phyloP scores from a whole-genome alignment of 805 yeast species.

The Hanseniaspora valbyensis region DNA sequence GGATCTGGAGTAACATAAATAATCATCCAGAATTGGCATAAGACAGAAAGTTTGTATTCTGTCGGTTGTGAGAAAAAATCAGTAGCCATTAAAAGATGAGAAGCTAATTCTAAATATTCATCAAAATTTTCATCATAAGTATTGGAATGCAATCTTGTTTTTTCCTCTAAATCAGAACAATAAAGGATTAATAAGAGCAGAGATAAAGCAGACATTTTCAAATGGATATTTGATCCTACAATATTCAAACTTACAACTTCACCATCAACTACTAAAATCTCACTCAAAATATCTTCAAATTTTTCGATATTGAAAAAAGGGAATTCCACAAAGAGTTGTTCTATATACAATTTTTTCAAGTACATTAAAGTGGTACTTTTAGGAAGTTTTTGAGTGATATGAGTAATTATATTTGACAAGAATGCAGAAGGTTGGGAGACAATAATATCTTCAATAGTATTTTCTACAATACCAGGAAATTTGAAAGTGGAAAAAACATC shows the following conservation, averaged over 20 bases:
- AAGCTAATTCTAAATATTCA: slow-evolving; percentile 20
- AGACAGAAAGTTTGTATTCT: slow-evolving; percentile 24
- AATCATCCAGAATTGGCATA: slow-evolving; percentile 28
- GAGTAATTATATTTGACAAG: slow-evolving; percentile 20
- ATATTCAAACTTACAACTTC: slow-evolving; percentile 20
- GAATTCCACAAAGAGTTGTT: slow-evolving; percentile 23
- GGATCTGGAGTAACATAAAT: slow-evolving; percentile 29
- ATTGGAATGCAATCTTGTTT: slow-evolving; percentile 4
- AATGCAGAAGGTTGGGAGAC: slow-evolving; percentile 23
- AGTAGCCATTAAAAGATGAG: slow-evolving; percentile 24
- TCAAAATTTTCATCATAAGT: slow-evolving; percentile 19
- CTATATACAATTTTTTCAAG: slow-evolving; percentile 25
- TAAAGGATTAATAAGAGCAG: slow-evolving; percentile 24
- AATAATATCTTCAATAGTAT: slow-evolving; percentile 24
- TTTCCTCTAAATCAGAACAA: slow-evolving; percentile 17
- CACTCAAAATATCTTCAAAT: slow-evolving; percentile 26
- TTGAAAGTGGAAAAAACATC: background rate
- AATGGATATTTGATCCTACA: slow-evolving; percentile 24
- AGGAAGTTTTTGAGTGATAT: slow-evolving; percentile 18
- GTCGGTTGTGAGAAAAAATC: slow-evolving; percentile 27
- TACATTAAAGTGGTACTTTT: background rate
- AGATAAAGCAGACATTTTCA: slow-evolving; percentile 25
- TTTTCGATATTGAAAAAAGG: slow-evolving; percentile 24
- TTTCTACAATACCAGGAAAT: slow-evolving; percentile 8
- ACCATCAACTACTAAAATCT: slow-evolving; percentile 20